Evolutionary conservation across 148 eudicot genomes (phyloP), one percentile per base, ranked within the genome.

Genomic region (Selenicereus undatus): DNA sequence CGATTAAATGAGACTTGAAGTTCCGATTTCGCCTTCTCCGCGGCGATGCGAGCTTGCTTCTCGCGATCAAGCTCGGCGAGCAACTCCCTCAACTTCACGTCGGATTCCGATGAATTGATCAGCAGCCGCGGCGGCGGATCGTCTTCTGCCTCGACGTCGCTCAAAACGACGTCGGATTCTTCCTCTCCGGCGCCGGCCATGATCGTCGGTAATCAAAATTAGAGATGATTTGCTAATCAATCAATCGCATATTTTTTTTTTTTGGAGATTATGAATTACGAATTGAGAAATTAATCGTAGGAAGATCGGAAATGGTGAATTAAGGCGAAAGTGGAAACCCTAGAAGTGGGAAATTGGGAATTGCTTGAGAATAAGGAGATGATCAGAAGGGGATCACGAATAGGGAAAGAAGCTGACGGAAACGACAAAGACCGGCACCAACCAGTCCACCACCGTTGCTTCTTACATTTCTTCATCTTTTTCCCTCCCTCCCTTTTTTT

Each of bases 61-160:
- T 96, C 98, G 4, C 95, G 92, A 80, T 93, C 99, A 20, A 91
- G 90, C 86, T 93, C 95, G 52, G 90, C 89, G 1, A 87, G 71
- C n/a, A 93, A 75, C 79, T 91, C 99, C 30, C 81, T 80, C 43
- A 88, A 88, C 72, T 85, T 91, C 86, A 93, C 99, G 30, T 78
- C 79, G 0, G 97, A 90, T 27, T 80, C 73, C n/a, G 87, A 64
- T 5, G 88, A 51, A 52, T 82, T 81, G 2, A 64, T 80, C n/a
- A 83, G 48, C 0, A 30, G 76, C 24, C 84, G 68, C 75, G 90
- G 87, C 43, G 56, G 78, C 70, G 90, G 86, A 76, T 92, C 89
- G 18, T 96, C 88, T 3, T 88, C 97, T 16, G 78, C 97, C 71
- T 96, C 99, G 0, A 93, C 87, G 73, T 96, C 99, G 86, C 99